These are phyloP conservation scores for Scenedesmus sp. DNA, from an alignment of 163 green algal genomes.

Conservation along the genomic window DNA sequence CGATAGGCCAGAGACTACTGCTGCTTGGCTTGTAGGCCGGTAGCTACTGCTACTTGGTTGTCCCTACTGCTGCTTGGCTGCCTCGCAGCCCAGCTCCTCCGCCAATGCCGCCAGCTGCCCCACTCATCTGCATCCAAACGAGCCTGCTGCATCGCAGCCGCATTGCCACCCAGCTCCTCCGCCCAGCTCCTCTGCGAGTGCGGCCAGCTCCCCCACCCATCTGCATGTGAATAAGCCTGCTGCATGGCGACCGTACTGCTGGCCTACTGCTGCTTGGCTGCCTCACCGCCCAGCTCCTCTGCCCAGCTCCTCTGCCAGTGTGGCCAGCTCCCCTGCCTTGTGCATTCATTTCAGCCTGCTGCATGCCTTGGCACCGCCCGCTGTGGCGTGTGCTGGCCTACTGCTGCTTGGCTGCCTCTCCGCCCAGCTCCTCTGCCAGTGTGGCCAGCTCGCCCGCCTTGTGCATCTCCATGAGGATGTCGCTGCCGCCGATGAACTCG, in stretches of 20 bases:
- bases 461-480: slow-evolving; percentile 97
- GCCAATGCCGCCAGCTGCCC: no score
- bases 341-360: no score
- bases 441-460: slow-evolving; percentile 88
- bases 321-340: no score
- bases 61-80: no score
- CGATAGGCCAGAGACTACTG: no score
- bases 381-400: no score
- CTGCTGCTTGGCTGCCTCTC: slow-evolving; percentile 22
- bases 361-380: not conserved
- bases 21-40: no score
- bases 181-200: not conserved
- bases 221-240: no score
- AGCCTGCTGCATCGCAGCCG: not conserved
- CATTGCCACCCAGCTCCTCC: not conserved
- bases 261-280: not conserved
- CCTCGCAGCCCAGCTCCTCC: not conserved
- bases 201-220: no score
- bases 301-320: not conserved
- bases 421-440: slow-evolving; percentile 64
- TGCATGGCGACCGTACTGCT: not conserved
- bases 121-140: no score
- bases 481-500: slow-evolving; percentile 94
- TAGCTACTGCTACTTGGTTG: no score
- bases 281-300: not conserved